A percentile compares a stretch with the other conserved stretches of the same genome.
phyloP scores from a whole-genome alignment of 1,284 basidiomycete species.

The Stygiomarasmius scandens region DNA sequence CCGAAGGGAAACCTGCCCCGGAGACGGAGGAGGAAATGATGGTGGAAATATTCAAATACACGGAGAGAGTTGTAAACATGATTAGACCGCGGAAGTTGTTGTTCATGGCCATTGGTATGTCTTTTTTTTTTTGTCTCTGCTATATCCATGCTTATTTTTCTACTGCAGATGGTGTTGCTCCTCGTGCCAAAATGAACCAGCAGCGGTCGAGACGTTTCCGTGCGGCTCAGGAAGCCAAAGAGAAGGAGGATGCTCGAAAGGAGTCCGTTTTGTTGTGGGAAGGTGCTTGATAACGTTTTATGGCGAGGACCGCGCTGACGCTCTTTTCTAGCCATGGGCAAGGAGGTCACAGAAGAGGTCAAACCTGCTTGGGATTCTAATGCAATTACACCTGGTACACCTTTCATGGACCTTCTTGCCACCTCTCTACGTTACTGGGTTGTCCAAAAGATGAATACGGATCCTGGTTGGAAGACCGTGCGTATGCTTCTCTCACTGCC shows the following conservation, averaged over 20 bases:
- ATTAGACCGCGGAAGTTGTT: conserved; percentile 91
- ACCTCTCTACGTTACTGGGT: conserved; percentile 95
- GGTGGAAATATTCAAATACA: conserved; percentile 96
- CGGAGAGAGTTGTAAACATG: conserved; percentile 98
- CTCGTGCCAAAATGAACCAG: conserved; percentile 99
- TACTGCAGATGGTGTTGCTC: conserved; percentile 88
- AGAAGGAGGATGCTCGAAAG: conserved; percentile 86
- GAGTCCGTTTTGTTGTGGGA: conserved; percentile 87
- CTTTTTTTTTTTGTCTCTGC: background rate
- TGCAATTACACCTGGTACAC: conserved; percentile 97
- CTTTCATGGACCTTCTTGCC: conserved; percentile 96
- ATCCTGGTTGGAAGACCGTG: conserved; percentile 94
- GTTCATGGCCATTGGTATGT: conserved; percentile 94
- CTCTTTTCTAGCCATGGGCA: conserved; percentile 78
- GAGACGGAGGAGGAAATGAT: conserved; percentile 99
- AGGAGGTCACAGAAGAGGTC: conserved; percentile 83
- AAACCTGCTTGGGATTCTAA: conserved; percentile 97
- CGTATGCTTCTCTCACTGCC: conserved; percentile 22
- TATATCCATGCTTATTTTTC: conserved; percentile 7
- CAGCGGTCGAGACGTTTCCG: conserved; percentile 96
- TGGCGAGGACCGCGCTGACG: background rate
- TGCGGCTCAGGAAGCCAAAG: conserved; percentile 91
- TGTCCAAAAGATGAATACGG: conserved; percentile 91
- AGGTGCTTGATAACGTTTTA: conserved; percentile 43
- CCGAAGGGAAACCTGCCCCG: conserved; percentile 95